phyloP scores from a whole-genome alignment of 2,329 filamentous ascomycete genomes.

The Simplicillium aogashimaense region DNA sequence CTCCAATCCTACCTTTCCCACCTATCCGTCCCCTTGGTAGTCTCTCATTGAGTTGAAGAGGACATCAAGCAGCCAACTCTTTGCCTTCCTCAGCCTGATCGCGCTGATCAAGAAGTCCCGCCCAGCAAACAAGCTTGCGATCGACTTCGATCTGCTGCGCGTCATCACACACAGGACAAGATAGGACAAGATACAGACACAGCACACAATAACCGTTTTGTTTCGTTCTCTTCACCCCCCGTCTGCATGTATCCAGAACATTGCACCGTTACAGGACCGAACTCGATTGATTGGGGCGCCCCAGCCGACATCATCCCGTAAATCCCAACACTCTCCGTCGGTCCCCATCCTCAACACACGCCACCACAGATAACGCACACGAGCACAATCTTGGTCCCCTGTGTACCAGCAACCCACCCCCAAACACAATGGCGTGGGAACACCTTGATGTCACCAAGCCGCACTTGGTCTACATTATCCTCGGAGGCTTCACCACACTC shows the following conservation, averaged over 20 bases:
- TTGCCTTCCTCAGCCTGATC: no score
- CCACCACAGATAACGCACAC: background rate
- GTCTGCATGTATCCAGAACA: conserved; percentile 5
- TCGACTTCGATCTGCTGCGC: no score
- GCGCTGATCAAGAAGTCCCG: no score
- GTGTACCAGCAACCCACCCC: conserved; percentile 1
- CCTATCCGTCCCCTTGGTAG: no score
- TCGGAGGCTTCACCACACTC: conserved; percentile 92
- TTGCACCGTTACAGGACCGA: conserved; percentile 1
- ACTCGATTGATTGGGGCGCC: conserved; percentile 8
- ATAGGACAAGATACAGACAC: no score
- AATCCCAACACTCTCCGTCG: background rate
- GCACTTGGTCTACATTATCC: conserved; percentile 96
- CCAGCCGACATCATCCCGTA: background rate
- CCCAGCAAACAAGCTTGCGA: no score
- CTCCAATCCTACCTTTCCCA: no score
- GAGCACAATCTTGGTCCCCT: background rate
- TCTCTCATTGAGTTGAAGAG: no score
- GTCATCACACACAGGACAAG: no score
- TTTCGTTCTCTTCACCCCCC: no score
- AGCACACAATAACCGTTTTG: no score
- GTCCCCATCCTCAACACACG: background rate
- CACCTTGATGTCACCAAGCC: conserved; percentile 82
- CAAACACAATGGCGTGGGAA: conserved; percentile 58
- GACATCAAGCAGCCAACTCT: no score